Evolutionary conservation across 1,284 basidiomycete genomes (phyloP).

Genomic region (Blastosporella zonata): DNA sequence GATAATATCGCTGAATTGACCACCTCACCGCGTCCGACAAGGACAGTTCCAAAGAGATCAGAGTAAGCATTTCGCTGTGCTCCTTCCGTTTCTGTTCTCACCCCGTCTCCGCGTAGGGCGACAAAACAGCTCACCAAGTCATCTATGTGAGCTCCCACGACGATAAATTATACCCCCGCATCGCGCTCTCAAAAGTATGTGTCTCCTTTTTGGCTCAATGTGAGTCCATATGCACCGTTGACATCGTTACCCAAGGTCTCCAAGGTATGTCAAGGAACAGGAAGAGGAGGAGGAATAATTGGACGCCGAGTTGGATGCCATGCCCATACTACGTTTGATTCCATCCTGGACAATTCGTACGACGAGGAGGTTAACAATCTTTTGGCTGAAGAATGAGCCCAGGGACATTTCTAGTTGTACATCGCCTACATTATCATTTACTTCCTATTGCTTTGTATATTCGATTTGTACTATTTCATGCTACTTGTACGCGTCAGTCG

Average conservation of each 20-base stretch:
- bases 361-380: slow-evolving; percentile 41
- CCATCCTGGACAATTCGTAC: slow-evolving; percentile 35
- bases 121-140: slow-evolving; percentile 30
- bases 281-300: slow-evolving; percentile 28
- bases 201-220: background rate
- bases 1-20: slow-evolving; percentile 35
- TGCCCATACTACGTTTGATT: slow-evolving; percentile 29
- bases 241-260: background rate
- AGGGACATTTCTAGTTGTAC: background rate
- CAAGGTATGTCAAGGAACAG: slow-evolving; percentile 16
- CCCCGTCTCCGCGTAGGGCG: slow-evolving; percentile 25
- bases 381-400: slow-evolving; percentile 24
- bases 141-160: slow-evolving; percentile 37
- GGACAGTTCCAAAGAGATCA: slow-evolving; percentile 41
- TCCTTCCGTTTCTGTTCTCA: background rate
- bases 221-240: background rate
- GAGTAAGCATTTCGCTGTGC: slow-evolving; percentile 30
- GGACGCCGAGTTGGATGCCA: slow-evolving; percentile 29
- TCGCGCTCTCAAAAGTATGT: slow-evolving; percentile 18
- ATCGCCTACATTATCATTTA: slow-evolving; percentile 1
- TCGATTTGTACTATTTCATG: slow-evolving; percentile 2
- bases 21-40: slow-evolving; percentile 30
- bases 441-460: slow-evolving; percentile 1
- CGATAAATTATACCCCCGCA: slow-evolving; percentile 23
- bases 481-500: background rate